Evolutionary conservation across 306 rosid genomes (phyloP).

Genomic region (Gynostemma pentaphyllum): DNA sequence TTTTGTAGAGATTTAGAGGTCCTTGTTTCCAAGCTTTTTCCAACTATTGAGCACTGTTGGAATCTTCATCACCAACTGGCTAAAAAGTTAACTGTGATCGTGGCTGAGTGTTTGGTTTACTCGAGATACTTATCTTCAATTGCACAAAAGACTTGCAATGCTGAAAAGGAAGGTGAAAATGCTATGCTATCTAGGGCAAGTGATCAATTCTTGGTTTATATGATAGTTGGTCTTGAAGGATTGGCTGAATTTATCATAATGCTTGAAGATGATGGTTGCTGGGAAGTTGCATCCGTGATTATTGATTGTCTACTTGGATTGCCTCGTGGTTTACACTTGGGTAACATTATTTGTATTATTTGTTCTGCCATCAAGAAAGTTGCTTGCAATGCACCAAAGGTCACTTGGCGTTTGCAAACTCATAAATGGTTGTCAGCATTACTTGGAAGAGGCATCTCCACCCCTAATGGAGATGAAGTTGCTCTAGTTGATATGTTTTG

Average conservation of each 20-base stretch:
- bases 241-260: conserved; percentile 38
- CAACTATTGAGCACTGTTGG: conserved; percentile 68
- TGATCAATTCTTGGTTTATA: conserved; percentile 33
- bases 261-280: conserved; percentile 70
- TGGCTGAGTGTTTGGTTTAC: conserved; percentile 57
- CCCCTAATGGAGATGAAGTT: conserved; percentile 44
- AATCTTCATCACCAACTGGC: conserved; percentile 71
- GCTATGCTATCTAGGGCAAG: conserved; percentile 29
- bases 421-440: conserved; percentile 62
- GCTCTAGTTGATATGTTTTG: conserved; percentile 56
- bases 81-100: conserved; percentile 44
- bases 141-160: conserved; percentile 24
- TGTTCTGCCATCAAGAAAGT: conserved; percentile 57
- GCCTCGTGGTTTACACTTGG: conserved; percentile 39
- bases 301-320: conserved; percentile 62
- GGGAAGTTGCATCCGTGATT: conserved; percentile 80
- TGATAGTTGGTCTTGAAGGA: conserved; percentile 57
- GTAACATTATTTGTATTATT: conserved; percentile 39
- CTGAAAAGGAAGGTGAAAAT: conserved; percentile 38
- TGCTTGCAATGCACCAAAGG: conserved; percentile 61
- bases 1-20: conserved; percentile 44
- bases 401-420: conserved; percentile 70
- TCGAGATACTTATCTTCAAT: conserved; percentile 50
- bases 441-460: conserved; percentile 44
- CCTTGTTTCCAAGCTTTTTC: conserved; percentile 51